These are phyloP conservation scores for Penicillium desertorum DNA, from an alignment of 495 filamentous ascomycete genomes.

Conservation along the genomic window DNA sequence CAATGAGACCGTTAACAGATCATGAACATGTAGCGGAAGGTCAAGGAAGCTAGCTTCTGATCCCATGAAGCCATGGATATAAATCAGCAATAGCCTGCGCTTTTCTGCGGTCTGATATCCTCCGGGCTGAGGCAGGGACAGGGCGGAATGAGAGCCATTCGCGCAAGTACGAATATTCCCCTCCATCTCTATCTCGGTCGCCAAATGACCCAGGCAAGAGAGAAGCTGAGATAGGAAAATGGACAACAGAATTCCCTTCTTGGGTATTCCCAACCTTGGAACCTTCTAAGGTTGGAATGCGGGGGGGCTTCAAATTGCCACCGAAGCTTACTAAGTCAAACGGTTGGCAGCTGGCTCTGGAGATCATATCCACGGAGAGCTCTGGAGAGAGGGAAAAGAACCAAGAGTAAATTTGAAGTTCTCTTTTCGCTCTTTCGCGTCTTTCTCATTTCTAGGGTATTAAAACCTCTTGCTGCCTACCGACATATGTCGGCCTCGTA, in stretches of 20 bases:
- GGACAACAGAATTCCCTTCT: conserved; percentile 4
- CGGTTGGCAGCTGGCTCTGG: no score
- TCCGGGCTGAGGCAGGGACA: conserved; percentile 21
- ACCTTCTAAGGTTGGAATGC: not conserved
- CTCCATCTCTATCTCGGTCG: conserved; percentile 8
- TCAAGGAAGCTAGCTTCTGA: conserved; percentile 83
- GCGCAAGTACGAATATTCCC: conserved; percentile 12
- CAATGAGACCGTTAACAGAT: conserved; percentile 65
- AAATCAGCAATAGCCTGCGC: conserved; percentile 73
- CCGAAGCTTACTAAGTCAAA: not conserved
- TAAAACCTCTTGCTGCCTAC: not conserved
- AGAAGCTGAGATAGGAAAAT: not conserved
- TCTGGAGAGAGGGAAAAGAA: not conserved
- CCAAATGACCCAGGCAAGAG: not conserved
- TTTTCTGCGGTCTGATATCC: conserved; percentile 16
- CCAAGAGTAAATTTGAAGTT: not conserved
- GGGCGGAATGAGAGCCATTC: conserved; percentile 14
- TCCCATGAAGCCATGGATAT: conserved; percentile 93
- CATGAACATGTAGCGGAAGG: conserved; percentile 86
- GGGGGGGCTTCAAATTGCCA: not conserved
- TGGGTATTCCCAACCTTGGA: not conserved
- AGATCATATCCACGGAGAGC: not conserved
- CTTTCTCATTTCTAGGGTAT: not conserved
- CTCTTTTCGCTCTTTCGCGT: not conserved
- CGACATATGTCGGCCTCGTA: not conserved